Evolutionary conservation across 345 rosid genomes (phyloP).

Genomic region (Microthlaspi erraticum): DNA sequence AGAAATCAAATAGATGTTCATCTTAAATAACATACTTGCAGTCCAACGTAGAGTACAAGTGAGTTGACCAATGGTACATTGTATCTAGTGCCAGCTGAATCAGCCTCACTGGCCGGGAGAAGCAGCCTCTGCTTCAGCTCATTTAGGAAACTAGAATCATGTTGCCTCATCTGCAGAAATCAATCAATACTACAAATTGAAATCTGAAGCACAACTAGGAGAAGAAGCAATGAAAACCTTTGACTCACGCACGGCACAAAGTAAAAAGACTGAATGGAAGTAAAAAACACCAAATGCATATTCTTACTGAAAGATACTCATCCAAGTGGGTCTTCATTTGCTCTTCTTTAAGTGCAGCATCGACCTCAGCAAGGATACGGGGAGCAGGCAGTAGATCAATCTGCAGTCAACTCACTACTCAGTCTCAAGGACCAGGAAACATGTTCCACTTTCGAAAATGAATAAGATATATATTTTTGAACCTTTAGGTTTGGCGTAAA

Average conservation of each 20-base stretch:
- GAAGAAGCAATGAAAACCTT: too few relatives aligned
- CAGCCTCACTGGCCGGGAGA: conserved; percentile 65
- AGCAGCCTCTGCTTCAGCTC: conserved; percentile 77
- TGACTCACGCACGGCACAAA: too few relatives aligned
- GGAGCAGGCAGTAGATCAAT: conserved; percentile 81
- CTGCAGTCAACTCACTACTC: conserved; percentile 45
- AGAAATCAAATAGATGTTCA: background rate
- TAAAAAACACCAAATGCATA: background rate
- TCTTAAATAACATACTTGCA: conserved; percentile 61
- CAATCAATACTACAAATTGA: too few relatives aligned
- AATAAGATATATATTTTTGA: background rate
- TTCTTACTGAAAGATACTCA: conserved; percentile 76
- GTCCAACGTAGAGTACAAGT: conserved; percentile 88
- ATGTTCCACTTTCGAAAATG: background rate
- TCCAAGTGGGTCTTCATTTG: conserved; percentile 81
- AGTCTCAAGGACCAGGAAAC: conserved; percentile 2
- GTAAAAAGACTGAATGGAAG: too few relatives aligned
- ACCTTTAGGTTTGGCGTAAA: conserved; percentile 88
- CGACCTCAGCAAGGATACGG: conserved; percentile 75
- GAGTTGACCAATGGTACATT: conserved; percentile 81
- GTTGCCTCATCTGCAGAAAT: conserved; percentile 60
- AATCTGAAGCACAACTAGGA: too few relatives aligned
- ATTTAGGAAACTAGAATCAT: conserved; percentile 61
- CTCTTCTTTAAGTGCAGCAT: conserved; percentile 69
- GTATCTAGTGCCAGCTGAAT: conserved; percentile 70